phyloP scores from a whole-genome alignment of 2,329 filamentous ascomycete species.

The Fusarium mundagurra region DNA sequence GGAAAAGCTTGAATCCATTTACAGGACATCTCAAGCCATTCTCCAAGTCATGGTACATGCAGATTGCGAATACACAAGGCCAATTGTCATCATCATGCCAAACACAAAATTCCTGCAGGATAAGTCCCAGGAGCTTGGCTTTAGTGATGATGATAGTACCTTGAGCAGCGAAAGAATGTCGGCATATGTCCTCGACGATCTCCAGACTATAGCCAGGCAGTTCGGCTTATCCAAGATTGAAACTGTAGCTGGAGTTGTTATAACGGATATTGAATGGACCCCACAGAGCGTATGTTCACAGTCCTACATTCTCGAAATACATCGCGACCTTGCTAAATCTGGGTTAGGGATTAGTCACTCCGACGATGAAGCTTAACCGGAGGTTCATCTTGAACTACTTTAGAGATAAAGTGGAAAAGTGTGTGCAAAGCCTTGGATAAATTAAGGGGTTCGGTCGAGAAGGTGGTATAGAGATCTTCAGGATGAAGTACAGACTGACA shows the following conservation, averaged over 20 bases:
- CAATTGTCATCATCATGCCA: constrained; percentile 81
- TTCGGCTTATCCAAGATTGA: not conserved
- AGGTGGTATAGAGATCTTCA: not conserved
- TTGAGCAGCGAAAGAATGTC: not conserved
- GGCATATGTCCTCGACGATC: not conserved
- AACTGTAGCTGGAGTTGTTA: not conserved
- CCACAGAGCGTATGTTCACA: not conserved
- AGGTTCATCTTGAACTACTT: not conserved
- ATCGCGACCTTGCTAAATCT: not conserved
- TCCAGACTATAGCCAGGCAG: not conserved
- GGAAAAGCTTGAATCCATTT: constrained; percentile 93
- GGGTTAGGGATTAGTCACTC: not conserved
- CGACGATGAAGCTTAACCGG: not conserved
- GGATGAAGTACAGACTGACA: not conserved
- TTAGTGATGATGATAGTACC: constrained; percentile 59
- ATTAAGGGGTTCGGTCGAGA: not conserved
- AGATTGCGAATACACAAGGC: constrained; percentile 76
- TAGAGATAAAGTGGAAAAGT: not conserved
- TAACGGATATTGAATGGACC: not conserved
- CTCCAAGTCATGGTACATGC: constrained; percentile 89
- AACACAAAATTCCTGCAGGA: constrained; percentile 71
- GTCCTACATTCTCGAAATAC: not conserved
- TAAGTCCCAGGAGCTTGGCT: constrained; percentile 67
- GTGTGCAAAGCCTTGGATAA: not conserved
- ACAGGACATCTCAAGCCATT: constrained; percentile 81